Conservation (phyloP, 441 rosid genomes). For the Hura crepitans region DNA sequence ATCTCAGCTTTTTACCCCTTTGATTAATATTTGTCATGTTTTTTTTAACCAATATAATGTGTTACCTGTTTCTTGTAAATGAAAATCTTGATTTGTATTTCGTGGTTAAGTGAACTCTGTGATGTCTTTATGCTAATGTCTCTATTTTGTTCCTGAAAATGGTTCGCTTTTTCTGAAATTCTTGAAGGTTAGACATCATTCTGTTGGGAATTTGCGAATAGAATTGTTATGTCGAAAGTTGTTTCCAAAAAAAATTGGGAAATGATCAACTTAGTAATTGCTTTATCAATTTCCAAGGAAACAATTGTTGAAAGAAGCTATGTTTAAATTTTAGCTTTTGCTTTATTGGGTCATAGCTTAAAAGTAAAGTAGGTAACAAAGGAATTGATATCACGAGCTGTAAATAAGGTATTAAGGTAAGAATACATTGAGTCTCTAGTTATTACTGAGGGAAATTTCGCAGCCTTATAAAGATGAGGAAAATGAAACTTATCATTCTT, state of each 20-base stretch:
- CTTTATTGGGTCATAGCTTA: neutral
- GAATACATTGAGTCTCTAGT: neutral
- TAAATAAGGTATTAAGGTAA: neutral
- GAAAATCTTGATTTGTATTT: neutral
- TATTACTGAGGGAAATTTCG: neutral
- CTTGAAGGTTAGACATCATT: neutral
- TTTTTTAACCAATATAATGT: neutral
- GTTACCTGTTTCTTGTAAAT: neutral
- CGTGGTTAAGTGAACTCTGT: neutral
- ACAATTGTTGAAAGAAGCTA: neutral
- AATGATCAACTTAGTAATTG: neutral
- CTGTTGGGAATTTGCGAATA: neutral
- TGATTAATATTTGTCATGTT: neutral
- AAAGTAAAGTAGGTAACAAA: neutral
- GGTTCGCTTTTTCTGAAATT: neutral
- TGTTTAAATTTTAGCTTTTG: neutral
- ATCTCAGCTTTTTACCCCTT: neutral
- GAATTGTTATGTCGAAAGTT: neutral
- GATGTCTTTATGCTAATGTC: neutral
- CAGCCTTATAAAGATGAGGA: neutral
- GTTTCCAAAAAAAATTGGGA: neutral
- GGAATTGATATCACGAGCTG: neutral
- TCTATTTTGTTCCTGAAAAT: neutral
- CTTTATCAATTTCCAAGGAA: neutral
- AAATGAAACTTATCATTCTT: neutral